Evolutionary conservation across 2,329 filamentous ascomycete genomes (phyloP).

Genomic region (Fusarium goolgardi): DNA sequence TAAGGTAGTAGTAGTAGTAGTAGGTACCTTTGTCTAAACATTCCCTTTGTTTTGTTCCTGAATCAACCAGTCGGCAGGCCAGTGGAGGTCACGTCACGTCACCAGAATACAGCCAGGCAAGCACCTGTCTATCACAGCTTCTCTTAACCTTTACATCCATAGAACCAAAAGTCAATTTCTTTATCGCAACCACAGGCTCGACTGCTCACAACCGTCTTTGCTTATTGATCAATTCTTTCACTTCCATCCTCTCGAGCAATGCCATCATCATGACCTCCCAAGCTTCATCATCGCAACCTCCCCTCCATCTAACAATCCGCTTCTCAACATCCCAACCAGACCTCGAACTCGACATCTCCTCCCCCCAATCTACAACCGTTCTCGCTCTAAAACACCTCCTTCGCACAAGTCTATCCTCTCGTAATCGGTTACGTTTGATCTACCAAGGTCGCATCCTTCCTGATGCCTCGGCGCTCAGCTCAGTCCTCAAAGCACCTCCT

Average conservation of each 20-base stretch:
- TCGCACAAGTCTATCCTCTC: conserved; percentile 75
- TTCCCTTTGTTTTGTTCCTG: background rate
- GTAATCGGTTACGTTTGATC: conserved; percentile 85
- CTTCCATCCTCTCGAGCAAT: conserved; percentile 27
- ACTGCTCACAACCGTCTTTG: fast-evolving
- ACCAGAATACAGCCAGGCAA: conserved; percentile 8
- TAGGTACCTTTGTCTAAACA: background rate
- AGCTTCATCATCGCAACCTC: conserved; percentile 44
- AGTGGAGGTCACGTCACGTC: conserved; percentile 34
- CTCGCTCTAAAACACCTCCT: conserved; percentile 85
- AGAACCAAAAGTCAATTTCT: background rate
- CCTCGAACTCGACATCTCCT: conserved; percentile 78
- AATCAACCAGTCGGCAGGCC: background rate
- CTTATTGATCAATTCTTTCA: background rate
- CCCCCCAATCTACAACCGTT: conserved; percentile 76
- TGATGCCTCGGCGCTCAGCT: conserved; percentile 75
- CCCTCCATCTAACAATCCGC: conserved; percentile 84
- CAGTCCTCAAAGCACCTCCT: conserved; percentile 74
- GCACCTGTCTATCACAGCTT: background rate
- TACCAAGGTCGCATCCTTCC: conserved; percentile 87
- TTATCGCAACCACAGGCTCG: background rate
- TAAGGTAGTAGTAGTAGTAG: background rate
- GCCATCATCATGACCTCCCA: conserved; percentile 46
- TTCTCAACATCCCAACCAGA: conserved; percentile 90
- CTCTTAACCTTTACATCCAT: conserved; percentile 9